Base-by-base conservation (phyloP, 2,329 filamentous ascomycete species). In the Hypocreales sp. region DNA sequence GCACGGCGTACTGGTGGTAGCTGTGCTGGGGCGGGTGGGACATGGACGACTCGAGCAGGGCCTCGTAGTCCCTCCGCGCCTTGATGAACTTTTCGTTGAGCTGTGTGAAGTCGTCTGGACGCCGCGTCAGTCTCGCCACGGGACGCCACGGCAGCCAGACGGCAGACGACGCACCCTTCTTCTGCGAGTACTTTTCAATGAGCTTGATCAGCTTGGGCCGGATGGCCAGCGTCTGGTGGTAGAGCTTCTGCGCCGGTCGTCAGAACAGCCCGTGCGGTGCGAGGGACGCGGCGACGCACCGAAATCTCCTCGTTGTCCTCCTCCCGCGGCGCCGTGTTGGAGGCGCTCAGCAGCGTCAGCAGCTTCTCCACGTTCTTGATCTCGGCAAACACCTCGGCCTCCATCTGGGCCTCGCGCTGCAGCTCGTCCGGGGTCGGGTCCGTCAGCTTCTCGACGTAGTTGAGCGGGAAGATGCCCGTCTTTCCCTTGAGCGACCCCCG, bases 21-120 rank as follows among this genome's bases (percentile, higher is more conserved):
- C 66, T 72, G 25, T 77, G 72, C 44, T 81, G 79, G 28, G 80
- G 73, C n/a, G 86, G 79, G 40, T 94, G 87, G 1, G 86, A 75
- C 87, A 98, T 95, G 30, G 87, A 95, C 12, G 82, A 79, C 53
- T 98, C 90, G 13, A 98, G 63, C n/a, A 98, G 66, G 17, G 81
- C 76, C 55, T 98, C 90, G 50, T 98, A 98, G 55, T 98, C 90
- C 42, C 87, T 72, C 37, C 90, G 77, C 24, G 90, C 90, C 56
- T 98, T 98, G 64, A 98, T 95, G 53, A 98, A 98, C 58, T 95
- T 95, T 53, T 98, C 90, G 46, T 98, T 98, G 35, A 98, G 62
- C 49, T 95, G 87, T 3, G 90, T 94, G 47, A 98, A 95, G 51
- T 98, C 90, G 54, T 98, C 90, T 92, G 38, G 8, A 20, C 24